phyloP scores from a whole-genome alignment of 1,284 basidiomycete genomes.

The Meira nashicola region DNA sequence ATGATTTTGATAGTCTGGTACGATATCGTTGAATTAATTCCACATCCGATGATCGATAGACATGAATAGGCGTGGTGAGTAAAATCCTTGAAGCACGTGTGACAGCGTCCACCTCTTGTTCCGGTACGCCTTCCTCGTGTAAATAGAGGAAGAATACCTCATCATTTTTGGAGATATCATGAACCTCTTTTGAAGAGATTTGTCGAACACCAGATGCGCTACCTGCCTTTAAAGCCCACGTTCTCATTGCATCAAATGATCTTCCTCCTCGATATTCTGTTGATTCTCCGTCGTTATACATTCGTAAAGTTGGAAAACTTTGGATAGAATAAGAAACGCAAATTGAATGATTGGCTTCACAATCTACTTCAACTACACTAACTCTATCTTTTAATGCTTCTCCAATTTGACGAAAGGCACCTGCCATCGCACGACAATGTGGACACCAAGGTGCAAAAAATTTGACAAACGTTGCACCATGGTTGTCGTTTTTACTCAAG shows the following conservation, averaged over 20 bases:
- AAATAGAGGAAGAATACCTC: constrained; percentile 46
- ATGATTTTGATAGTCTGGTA: constrained; percentile 12
- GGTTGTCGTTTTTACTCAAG: constrained; percentile 31
- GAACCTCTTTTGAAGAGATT: constrained; percentile 23
- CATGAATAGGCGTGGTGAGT: constrained; percentile 18
- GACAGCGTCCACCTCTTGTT: constrained; percentile 10
- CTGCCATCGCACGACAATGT: constrained; percentile 48
- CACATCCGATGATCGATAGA: constrained; percentile 28
- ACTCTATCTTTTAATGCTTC: constrained; percentile 34
- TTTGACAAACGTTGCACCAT: constrained; percentile 47
- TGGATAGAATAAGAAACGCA: constrained; percentile 32
- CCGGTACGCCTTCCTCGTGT: constrained; percentile 22
- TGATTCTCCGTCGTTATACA: constrained; percentile 38
- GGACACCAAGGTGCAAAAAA: constrained; percentile 52
- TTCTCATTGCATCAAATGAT: constrained; percentile 37
- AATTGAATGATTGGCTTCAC: constrained; percentile 30
- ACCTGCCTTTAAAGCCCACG: constrained; percentile 41
- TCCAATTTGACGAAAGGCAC: constrained; percentile 33
- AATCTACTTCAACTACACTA: constrained; percentile 48
- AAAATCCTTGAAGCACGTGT: constrained; percentile 16
- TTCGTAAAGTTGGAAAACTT: constrained; percentile 39
- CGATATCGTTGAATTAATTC: constrained; percentile 30
- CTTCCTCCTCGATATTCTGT: constrained; percentile 38
- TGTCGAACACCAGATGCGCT: constrained; percentile 23
- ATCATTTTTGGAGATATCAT: constrained; percentile 21